A percentile compares a stretch with the other conserved stretches of the same genome.
Evolutionary conservation across 768 basidiomycete genomes (phyloP).

Genomic region (Xerocomus spinulosus): DNA sequence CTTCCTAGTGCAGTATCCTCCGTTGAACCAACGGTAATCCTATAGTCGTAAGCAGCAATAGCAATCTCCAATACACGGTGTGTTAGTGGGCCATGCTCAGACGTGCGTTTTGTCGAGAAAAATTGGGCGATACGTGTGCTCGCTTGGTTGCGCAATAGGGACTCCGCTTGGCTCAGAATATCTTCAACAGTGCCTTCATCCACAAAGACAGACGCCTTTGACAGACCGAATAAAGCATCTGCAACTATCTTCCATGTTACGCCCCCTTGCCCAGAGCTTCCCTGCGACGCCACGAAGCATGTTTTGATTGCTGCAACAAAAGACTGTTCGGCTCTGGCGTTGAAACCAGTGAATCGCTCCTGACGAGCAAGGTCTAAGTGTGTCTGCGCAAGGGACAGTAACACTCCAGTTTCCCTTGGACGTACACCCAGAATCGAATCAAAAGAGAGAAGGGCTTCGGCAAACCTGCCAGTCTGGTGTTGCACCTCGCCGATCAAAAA

Average conservation of each 20-base stretch:
- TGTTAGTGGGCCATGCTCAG: slow-evolving; percentile 21
- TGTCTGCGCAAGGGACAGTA: slow-evolving; percentile 66
- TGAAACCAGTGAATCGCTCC: slow-evolving; percentile 67
- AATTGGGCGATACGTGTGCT: slow-evolving; percentile 41
- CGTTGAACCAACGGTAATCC: slow-evolving; percentile 51
- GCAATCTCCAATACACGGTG: slow-evolving; percentile 46
- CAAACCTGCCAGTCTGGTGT: slow-evolving; percentile 66
- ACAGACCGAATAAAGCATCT: slow-evolving; percentile 70
- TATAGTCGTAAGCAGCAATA: slow-evolving; percentile 56
- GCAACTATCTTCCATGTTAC: slow-evolving; percentile 81
- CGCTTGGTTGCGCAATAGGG: slow-evolving; percentile 38
- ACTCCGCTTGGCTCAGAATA: slow-evolving; percentile 32
- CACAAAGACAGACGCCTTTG: slow-evolving; percentile 45
- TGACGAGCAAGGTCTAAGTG: slow-evolving; percentile 65
- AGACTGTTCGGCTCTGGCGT: slow-evolving; percentile 67
- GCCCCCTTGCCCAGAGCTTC: slow-evolving; percentile 58
- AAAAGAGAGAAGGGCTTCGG: slow-evolving; percentile 70
- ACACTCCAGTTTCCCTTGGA: slow-evolving; percentile 67
- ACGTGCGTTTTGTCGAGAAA: slow-evolving; percentile 31
- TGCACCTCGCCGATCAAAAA: slow-evolving; percentile 87
- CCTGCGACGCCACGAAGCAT: slow-evolving; percentile 45
- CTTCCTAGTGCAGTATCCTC: slow-evolving; percentile 50
- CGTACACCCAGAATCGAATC: slow-evolving; percentile 48
- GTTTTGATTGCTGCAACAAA: slow-evolving; percentile 57
- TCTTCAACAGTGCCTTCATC: slow-evolving; percentile 39